Evolutionary conservation across 352 stramenopile genomes (phyloP).

Genomic region (Pythium brachiatum): DNA sequence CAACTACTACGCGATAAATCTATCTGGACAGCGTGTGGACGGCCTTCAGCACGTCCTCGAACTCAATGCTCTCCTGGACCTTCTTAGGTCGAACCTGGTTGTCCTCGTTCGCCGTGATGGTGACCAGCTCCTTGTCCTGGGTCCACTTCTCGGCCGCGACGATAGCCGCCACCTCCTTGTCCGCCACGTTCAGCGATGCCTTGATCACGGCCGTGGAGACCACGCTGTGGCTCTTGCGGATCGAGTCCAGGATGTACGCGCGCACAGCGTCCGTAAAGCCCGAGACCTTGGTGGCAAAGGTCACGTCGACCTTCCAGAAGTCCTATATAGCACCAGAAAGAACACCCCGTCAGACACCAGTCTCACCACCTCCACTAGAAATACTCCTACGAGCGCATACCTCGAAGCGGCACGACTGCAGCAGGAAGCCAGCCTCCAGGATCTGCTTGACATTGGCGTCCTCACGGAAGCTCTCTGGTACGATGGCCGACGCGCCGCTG

Average conservation of each 20-base stretch:
- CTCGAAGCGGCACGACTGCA: slow-evolving; percentile 80
- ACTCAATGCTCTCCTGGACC: slow-evolving; percentile 85
- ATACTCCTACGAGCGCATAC: background rate
- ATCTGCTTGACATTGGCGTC: slow-evolving; percentile 55
- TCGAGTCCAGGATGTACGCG: slow-evolving; percentile 67
- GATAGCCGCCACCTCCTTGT: slow-evolving; percentile 58
- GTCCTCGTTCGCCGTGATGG: slow-evolving; percentile 68
- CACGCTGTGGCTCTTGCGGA: slow-evolving; percentile 71
- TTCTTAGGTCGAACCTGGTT: slow-evolving; percentile 89
- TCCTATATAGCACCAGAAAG: slow-evolving; percentile 28
- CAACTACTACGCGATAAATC: slow-evolving; percentile 31
- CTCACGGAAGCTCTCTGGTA: slow-evolving; percentile 69
- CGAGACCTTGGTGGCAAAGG: slow-evolving; percentile 55
- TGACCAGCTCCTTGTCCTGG: slow-evolving; percentile 45
- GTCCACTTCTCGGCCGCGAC: slow-evolving; percentile 72
- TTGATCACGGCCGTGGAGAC: slow-evolving; percentile 60
- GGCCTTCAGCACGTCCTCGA: slow-evolving; percentile 85
- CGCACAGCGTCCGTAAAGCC: slow-evolving; percentile 75
- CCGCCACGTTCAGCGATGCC: slow-evolving; percentile 63
- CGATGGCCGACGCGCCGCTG: slow-evolving; percentile 62
- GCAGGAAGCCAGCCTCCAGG: slow-evolving; percentile 55
- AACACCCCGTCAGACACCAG: background rate
- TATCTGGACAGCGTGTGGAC: slow-evolving; percentile 87
- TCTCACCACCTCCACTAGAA: background rate
- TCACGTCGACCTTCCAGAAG: slow-evolving; percentile 72